Percentiles rank a stretch among this genome's conserved stretches.
Conservation (phyloP, 1,284 basidiomycete species). For the Dichomitus squalens region DNA sequence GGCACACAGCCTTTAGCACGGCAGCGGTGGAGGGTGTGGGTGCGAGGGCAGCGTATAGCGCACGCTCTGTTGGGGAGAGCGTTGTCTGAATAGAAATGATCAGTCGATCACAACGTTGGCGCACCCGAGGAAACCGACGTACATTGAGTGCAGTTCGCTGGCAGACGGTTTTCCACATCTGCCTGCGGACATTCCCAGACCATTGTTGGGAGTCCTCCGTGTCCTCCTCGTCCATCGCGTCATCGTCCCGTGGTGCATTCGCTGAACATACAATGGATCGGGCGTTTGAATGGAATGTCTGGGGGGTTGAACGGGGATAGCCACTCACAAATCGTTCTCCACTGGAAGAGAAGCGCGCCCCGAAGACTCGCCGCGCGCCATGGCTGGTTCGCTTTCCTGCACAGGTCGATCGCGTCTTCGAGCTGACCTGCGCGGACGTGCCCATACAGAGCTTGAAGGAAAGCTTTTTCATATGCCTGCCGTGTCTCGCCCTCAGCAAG, state of each 20-base stretch:
- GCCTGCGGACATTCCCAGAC: slow-evolving; percentile 74
- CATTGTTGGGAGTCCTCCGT: slow-evolving; percentile 47
- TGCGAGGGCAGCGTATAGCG: slow-evolving; percentile 86
- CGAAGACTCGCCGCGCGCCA: slow-evolving; percentile 90
- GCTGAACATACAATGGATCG: slow-evolving; percentile 39
- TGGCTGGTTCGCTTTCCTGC: slow-evolving; percentile 82
- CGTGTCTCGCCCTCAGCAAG: neutral
- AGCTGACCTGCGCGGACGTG: slow-evolving; percentile 82
- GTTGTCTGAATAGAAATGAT: slow-evolving; percentile 48
- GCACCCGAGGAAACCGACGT: slow-evolving; percentile 27
- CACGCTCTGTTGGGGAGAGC: slow-evolving; percentile 77
- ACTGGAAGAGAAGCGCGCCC: slow-evolving; percentile 77
- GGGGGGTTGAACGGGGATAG: neutral
- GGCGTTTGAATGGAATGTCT: neutral
- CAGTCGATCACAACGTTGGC: neutral
- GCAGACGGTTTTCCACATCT: slow-evolving; percentile 87
- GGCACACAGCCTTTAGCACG: slow-evolving; percentile 78
- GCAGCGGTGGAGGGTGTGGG: slow-evolving; percentile 77
- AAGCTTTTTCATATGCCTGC: slow-evolving; percentile 79
- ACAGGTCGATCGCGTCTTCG: slow-evolving; percentile 83
- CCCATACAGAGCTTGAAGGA: slow-evolving; percentile 76
- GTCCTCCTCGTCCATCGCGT: slow-evolving; percentile 53
- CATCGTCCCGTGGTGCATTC: slow-evolving; percentile 52
- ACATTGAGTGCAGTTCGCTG: slow-evolving; percentile 80
- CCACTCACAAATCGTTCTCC: slow-evolving; percentile 64